A percentile compares a stretch with the other conserved stretches of the same genome.
Conservation (phyloP, 345 rosid genomes). For the Lumnitzera racemosa region DNA sequence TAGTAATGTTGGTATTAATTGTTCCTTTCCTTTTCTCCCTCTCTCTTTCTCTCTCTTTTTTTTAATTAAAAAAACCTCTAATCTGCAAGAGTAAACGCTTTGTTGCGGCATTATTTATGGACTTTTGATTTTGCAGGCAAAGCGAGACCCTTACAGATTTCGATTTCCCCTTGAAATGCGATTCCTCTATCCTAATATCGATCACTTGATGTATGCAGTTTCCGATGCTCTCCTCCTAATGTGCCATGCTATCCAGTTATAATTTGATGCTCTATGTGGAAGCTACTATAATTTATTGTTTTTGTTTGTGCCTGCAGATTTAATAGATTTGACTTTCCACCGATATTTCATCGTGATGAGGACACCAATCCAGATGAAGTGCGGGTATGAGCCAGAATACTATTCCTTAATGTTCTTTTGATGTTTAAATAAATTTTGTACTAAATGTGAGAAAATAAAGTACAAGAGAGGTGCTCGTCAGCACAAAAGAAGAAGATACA, state of each 20-base stretch:
- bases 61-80: background rate
- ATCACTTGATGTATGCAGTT: constrained; percentile 73
- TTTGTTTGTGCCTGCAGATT: constrained; percentile 45
- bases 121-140: constrained; percentile 49
- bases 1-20: too few relatives aligned
- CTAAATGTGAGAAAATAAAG: too few relatives aligned
- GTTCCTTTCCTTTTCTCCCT: too few relatives aligned
- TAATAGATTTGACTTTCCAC: constrained; percentile 81
- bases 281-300: constrained; percentile 1
- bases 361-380: constrained; percentile 68
- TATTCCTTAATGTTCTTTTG: background rate
- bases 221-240: constrained; percentile 8
- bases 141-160: constrained; percentile 85
- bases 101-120: background rate
- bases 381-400: constrained; percentile 37
- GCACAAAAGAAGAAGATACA: too few relatives aligned
- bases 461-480: too few relatives aligned
- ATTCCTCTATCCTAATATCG: constrained; percentile 80
- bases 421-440: background rate
- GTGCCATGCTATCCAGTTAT: background rate
- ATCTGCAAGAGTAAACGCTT: background rate
- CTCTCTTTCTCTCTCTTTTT: background rate
- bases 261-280: background rate
- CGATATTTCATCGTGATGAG: constrained; percentile 83
- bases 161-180: constrained; percentile 95